Evolutionary conservation across 306 rosid species (phyloP).

Genomic region (Delonix regia): DNA sequence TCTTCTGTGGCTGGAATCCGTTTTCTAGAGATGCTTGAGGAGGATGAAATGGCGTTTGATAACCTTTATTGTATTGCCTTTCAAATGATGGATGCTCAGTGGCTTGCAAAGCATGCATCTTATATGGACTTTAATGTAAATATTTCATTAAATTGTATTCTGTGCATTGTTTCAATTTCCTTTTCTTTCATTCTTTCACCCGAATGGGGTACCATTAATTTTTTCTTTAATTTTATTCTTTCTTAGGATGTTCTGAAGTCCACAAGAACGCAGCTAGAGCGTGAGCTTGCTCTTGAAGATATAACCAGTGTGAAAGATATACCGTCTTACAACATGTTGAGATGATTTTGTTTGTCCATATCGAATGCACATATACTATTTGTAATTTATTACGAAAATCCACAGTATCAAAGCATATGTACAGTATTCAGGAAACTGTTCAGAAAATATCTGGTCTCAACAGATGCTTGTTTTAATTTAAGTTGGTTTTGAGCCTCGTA

Average conservation of each 20-base stretch:
- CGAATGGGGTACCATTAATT: background rate
- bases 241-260: slow-evolving; percentile 82
- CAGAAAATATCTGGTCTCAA: background rate
- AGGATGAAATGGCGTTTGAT: slow-evolving; percentile 92
- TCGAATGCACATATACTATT: background rate
- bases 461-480: background rate
- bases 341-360: slow-evolving; percentile 42
- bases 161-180: slow-evolving; percentile 11
- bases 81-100: slow-evolving; percentile 95
- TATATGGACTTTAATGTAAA: slow-evolving; percentile 94
- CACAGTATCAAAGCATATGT: background rate
- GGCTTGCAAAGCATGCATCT: slow-evolving; percentile 93
- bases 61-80: slow-evolving; percentile 79
- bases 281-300: slow-evolving; percentile 94
- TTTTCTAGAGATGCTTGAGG: slow-evolving; percentile 66
- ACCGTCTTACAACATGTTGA: slow-evolving; percentile 83
- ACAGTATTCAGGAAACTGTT: slow-evolving; percentile 15
- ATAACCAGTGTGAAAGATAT: slow-evolving; percentile 68
- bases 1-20: slow-evolving; percentile 64
- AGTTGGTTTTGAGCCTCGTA: background rate
- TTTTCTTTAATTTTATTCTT: background rate
- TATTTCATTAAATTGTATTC: background rate
- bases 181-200: background rate
- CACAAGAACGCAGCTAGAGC: slow-evolving; percentile 83
- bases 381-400: slow-evolving; percentile 24